These are phyloP conservation scores for Pythium apleroticum DNA, from an alignment of 352 stramenopile genomes.

Conservation along the genomic window DNA sequence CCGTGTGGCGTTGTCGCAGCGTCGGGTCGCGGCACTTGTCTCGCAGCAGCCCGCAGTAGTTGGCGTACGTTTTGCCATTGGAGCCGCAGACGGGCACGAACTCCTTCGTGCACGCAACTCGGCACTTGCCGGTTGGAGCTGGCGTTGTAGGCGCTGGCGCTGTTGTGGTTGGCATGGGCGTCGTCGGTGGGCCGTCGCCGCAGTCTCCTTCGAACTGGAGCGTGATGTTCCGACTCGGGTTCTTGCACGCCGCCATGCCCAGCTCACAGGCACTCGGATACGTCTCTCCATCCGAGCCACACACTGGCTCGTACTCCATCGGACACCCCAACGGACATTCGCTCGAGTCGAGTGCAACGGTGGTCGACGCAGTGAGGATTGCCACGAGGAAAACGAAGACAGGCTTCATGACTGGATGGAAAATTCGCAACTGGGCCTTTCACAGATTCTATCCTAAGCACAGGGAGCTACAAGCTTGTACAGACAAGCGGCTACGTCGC, in stretches of 20 bases:
- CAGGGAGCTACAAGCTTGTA: no score
- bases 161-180: not conserved
- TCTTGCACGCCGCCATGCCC: slow-evolving; percentile 36
- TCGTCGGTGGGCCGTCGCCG: not conserved
- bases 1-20: not conserved
- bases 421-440: not conserved
- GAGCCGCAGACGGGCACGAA: slow-evolving; percentile 19
- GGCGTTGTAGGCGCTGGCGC: no score
- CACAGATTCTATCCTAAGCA: slow-evolving; percentile 3
- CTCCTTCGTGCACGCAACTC: slow-evolving; percentile 14
- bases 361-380: not conserved
- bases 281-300: slow-evolving; percentile 33
- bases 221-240: slow-evolving; percentile 20
- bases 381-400: not conserved
- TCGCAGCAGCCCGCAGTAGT: slow-evolving; percentile 18
- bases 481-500: not conserved
- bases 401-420: slow-evolving; percentile 5
- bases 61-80: slow-evolving; percentile 26
- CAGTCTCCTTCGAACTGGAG: slow-evolving; percentile 28
- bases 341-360: not conserved
- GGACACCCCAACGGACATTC: slow-evolving; percentile 5
- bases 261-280: slow-evolving; percentile 47
- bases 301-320: slow-evolving; percentile 9
- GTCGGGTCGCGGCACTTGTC: slow-evolving; percentile 15
- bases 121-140: slow-evolving; percentile 1